phyloP scores from a whole-genome alignment of 2,329 filamentous ascomycete species.

The Tolypocladium nubicola region DNA sequence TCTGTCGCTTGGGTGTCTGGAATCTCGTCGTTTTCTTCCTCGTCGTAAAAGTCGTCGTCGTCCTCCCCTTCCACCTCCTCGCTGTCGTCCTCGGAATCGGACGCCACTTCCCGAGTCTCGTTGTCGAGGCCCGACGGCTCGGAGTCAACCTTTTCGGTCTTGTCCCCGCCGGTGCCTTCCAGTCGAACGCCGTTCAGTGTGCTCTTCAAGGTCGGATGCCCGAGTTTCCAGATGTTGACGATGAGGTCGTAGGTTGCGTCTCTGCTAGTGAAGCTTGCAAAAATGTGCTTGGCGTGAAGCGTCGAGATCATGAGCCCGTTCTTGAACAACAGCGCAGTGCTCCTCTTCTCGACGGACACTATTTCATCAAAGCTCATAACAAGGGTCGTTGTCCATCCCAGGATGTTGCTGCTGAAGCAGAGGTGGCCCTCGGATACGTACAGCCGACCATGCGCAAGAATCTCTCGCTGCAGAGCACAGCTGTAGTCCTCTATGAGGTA shows the following conservation, averaged over 20 bases:
- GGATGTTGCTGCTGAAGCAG: conserved; percentile 97
- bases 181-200: conserved; percentile 81
- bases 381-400: conserved; percentile 94
- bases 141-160: conserved; percentile 71
- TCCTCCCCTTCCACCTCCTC: conserved; percentile 68
- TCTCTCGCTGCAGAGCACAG: conserved; percentile 90
- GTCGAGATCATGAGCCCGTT: conserved; percentile 97
- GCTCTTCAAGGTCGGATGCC: conserved; percentile 83
- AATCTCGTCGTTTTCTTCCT: conserved; percentile 70
- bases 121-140: conserved; percentile 23
- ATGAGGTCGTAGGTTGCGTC: conserved; percentile 96
- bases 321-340: conserved; percentile 87
- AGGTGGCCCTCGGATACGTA: conserved; percentile 97
- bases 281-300: conserved; percentile 87
- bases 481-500: conserved; percentile 98
- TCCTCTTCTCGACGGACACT: conserved; percentile 93
- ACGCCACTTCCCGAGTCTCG: conserved; percentile 37
- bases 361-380: conserved; percentile 99
- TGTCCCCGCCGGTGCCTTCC: conserved; percentile 75
- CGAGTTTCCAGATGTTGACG: conserved; percentile 96
- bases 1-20: conserved; percentile 43
- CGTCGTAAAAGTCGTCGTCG: conserved; percentile 68
- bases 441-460: conserved; percentile 82
- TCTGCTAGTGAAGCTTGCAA: conserved; percentile 87
- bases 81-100: conserved; percentile 48